Conservation (phyloP, 2,329 filamentous ascomycete species). For the Trichoderma semiorbis region DNA sequence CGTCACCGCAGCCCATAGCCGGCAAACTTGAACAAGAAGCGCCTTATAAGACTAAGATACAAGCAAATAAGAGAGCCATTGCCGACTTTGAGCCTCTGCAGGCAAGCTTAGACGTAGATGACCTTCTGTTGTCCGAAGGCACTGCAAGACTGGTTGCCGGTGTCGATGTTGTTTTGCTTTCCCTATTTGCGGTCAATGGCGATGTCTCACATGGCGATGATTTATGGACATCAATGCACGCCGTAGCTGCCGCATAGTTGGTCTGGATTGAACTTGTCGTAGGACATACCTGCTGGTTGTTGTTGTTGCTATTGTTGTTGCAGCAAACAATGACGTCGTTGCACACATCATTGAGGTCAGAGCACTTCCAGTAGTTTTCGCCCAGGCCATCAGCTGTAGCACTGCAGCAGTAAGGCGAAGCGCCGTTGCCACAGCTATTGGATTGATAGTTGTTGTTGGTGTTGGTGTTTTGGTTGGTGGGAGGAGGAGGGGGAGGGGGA, state of each 20-base stretch:
- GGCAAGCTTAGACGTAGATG: neutral
- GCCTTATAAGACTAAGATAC: neutral
- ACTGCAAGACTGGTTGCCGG: neutral
- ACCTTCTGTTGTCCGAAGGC: neutral
- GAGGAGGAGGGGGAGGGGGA: neutral
- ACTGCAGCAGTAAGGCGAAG: conserved; percentile 1
- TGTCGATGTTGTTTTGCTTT: neutral
- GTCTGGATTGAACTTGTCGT: neutral
- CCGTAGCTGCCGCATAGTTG: neutral
- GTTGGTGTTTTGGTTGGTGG: neutral
- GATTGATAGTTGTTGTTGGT: neutral
- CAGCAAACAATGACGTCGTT: neutral
- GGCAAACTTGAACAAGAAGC: neutral
- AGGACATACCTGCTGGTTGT: conserved; percentile 2
- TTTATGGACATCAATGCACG: neutral
- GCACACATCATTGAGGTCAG: neutral
- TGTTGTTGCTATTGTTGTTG: neutral
- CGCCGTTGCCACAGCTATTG: neutral
- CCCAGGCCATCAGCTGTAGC: neutral
- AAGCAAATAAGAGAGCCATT: neutral
- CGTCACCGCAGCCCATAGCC: neutral
- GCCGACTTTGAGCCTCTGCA: neutral
- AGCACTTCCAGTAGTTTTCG: neutral
- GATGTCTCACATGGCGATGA: neutral
- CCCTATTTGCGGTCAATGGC: neutral